These are phyloP conservation scores for Torulaspora gathmanii DNA, from an alignment of 805 yeast species.

Conservation along the genomic window DNA sequence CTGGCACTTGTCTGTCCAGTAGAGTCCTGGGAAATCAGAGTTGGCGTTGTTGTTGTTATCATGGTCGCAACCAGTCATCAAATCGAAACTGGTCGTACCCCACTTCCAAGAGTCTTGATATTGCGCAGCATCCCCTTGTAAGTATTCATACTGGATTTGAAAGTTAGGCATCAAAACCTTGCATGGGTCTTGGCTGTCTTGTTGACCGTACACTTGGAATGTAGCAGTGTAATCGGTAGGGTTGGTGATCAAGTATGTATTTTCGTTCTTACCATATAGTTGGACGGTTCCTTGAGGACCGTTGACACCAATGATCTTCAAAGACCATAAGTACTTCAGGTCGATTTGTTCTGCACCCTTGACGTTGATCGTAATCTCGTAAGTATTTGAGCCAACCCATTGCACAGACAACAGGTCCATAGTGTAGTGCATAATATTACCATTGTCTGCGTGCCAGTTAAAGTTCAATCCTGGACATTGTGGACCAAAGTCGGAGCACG, in stretches of 20 bases:
- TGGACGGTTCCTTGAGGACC: conserved; percentile 28
- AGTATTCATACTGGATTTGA: conserved; percentile 35
- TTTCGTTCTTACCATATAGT: conserved; percentile 26
- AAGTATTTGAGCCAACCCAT: conserved; percentile 16
- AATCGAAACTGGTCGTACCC: conserved; percentile 22
- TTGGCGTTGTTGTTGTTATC: conserved; percentile 31
- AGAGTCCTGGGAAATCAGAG: conserved; percentile 28
- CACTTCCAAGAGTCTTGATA: conserved; percentile 10
- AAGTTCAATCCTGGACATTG: conserved; percentile 18
- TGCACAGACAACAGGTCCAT: conserved; percentile 14
- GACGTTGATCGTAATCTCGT: conserved; percentile 17
- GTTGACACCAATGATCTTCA: conserved; percentile 30
- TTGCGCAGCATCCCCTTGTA: conserved; percentile 22
- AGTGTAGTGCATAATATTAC: conserved; percentile 13
- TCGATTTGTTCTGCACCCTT: conserved; percentile 15
- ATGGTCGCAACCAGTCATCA: conserved; percentile 25
- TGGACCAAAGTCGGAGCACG: background rate
- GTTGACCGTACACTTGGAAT: conserved; percentile 25
- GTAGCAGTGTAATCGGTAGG: conserved; percentile 31
- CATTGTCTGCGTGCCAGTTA: conserved; percentile 12
- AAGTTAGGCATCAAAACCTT: conserved; percentile 26
- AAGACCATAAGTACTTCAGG: conserved; percentile 13
- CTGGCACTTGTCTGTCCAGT: conserved; percentile 17
- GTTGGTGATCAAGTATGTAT: conserved; percentile 18
- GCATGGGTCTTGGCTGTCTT: conserved; percentile 8